Conservation (phyloP, 2,329 filamentous ascomycete genomes). For the Pyrenophora tritici-repentis region DNA sequence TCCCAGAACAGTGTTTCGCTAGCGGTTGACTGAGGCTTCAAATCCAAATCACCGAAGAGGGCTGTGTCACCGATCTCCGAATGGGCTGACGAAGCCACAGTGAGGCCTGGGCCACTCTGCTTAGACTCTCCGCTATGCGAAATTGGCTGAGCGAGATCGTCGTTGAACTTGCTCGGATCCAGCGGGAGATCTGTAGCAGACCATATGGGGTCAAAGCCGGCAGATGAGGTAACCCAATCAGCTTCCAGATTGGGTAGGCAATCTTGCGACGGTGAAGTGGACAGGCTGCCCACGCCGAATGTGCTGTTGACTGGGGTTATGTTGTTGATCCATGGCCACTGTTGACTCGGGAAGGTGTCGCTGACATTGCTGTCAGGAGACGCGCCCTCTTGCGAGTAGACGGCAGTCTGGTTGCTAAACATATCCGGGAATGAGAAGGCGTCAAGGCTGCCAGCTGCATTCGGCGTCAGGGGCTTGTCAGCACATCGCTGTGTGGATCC, state of each 20-base stretch:
- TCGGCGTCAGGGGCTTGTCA: slow-evolving; percentile 34
- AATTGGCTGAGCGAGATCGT: slow-evolving; percentile 44
- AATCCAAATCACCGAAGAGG: slow-evolving; percentile 43
- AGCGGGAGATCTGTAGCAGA: slow-evolving; percentile 49
- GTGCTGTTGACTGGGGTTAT: slow-evolving; percentile 34
- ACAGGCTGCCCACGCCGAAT: slow-evolving; percentile 44
- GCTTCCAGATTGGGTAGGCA: slow-evolving; percentile 42
- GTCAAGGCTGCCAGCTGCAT: slow-evolving; percentile 39
- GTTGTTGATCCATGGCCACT: slow-evolving; percentile 43
- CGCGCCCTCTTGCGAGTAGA: slow-evolving; percentile 36
- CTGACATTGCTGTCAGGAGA: slow-evolving; percentile 44
- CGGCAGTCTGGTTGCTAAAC: slow-evolving; percentile 32
- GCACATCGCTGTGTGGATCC: slow-evolving; percentile 37
- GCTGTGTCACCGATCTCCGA: slow-evolving; percentile 47
- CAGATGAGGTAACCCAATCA: slow-evolving; percentile 44
- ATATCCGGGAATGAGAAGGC: slow-evolving; percentile 34
- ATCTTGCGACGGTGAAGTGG: slow-evolving; percentile 48
- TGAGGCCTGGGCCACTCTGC: slow-evolving; percentile 47
- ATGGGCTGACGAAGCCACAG: slow-evolving; percentile 48
- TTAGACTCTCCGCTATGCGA: slow-evolving; percentile 51
- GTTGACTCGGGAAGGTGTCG: slow-evolving; percentile 37
- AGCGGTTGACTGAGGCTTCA: slow-evolving; percentile 38
- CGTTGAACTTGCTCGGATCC: slow-evolving; percentile 44
- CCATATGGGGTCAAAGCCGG: slow-evolving; percentile 45
- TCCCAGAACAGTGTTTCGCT: slow-evolving; percentile 46